A percentile compares a stretch with the other conserved stretches of the same genome.
phyloP scores from a whole-genome alignment of 108 stramenopile genomes.

The Nannochloropsis granulata region DNA sequence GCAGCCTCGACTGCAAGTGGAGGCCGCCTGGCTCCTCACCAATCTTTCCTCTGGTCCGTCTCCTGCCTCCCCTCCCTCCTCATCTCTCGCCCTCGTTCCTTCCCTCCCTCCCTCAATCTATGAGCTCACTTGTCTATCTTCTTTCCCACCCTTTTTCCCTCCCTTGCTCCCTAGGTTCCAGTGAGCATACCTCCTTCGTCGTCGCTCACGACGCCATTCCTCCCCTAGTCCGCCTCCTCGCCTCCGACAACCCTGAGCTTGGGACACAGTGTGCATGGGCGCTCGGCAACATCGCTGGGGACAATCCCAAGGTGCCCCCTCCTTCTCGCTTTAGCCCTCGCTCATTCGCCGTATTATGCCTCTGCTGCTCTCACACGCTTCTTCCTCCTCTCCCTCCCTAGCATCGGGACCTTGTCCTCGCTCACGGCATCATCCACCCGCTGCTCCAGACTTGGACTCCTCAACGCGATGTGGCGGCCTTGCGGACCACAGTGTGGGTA shows the following conservation, averaged over 20 bases:
- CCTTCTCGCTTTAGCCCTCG: not conserved
- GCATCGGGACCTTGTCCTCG: not conserved
- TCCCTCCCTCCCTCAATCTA: slow-evolving; percentile 8
- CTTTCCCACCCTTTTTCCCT: not conserved
- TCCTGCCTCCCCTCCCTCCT: not conserved
- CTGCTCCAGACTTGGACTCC: not conserved
- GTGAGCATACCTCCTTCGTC: slow-evolving; percentile 45
- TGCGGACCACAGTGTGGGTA: not conserved
- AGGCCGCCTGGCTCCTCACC: slow-evolving; percentile 85
- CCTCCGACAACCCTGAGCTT: slow-evolving; percentile 49
- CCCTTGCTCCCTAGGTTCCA: slow-evolving; percentile 37
- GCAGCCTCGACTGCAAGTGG: slow-evolving; percentile 52
- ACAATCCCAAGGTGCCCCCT: slow-evolving; percentile 12
- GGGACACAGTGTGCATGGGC: slow-evolving; percentile 87
- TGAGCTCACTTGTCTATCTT: slow-evolving; percentile 45
- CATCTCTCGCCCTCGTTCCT: not conserved
- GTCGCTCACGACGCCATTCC: slow-evolving; percentile 56
- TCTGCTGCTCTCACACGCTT: not conserved
- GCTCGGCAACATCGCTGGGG: slow-evolving; percentile 88
- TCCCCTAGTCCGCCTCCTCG: slow-evolving; percentile 48
- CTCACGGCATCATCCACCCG: not conserved
- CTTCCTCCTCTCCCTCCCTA: not conserved
- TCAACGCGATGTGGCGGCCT: not conserved
- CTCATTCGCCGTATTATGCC: not conserved
- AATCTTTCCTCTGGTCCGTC: slow-evolving; percentile 51